Conservation (phyloP, 1,139 yeast genomes). For the Saccharomycopsis phalli region DNA sequence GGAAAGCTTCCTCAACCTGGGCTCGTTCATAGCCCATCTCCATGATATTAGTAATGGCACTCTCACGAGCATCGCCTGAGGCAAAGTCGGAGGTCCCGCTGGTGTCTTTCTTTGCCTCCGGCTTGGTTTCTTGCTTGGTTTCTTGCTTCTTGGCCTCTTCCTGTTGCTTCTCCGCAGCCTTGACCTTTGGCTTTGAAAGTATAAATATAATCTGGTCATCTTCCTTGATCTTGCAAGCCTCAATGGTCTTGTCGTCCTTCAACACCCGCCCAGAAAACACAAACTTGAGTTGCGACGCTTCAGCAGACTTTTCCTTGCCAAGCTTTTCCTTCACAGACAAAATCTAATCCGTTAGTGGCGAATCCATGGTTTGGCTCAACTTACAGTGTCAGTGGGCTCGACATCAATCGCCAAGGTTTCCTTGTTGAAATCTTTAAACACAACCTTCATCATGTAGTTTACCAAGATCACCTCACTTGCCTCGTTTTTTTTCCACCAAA, state of each 20-base stretch:
- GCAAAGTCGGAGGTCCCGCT: conserved; percentile 38
- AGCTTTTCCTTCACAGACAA: conserved; percentile 64
- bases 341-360: conserved; percentile 33
- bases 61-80: conserved; percentile 56
- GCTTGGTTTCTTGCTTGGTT: conserved; percentile 24
- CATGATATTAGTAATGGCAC: conserved; percentile 70
- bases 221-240: conserved; percentile 67
- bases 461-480: not conserved
- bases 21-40: conserved; percentile 94
- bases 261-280: conserved; percentile 88
- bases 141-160: conserved; percentile 28
- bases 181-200: conserved; percentile 45
- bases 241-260: conserved; percentile 72
- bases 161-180: conserved; percentile 21
- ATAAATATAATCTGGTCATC: conserved; percentile 89
- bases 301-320: conserved; percentile 61
- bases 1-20: conserved; percentile 81
- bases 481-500: too few species aligned
- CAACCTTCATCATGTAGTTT: conserved; percentile 52
- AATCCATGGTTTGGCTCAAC: conserved; percentile 25
- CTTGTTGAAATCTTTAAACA: conserved; percentile 88
- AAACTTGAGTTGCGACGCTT: conserved; percentile 69
- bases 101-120: conserved; percentile 26
- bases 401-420: conserved; percentile 77
- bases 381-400: conserved; percentile 58